Evolutionary conservation across 2,329 filamentous ascomycete species (phyloP).

Genomic region (Neofusicoccum ribis): DNA sequence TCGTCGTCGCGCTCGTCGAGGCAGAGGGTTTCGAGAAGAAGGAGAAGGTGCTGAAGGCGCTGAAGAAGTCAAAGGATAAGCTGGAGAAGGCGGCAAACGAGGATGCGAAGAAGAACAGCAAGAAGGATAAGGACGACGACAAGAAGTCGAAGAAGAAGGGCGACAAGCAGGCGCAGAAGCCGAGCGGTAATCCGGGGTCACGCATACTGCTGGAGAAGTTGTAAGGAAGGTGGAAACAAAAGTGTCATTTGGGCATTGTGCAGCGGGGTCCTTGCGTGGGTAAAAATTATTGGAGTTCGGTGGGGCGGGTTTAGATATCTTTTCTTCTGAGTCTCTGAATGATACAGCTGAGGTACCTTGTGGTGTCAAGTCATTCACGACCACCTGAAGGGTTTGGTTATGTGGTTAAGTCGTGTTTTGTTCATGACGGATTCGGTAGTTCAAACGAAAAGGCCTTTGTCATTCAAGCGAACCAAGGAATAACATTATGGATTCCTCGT

Average conservation of each 20-base stretch:
- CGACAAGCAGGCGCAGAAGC: slow-evolving; percentile 33
- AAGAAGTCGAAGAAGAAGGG: slow-evolving; percentile 28
- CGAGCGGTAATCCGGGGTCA: slow-evolving; percentile 49
- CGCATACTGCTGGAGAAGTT: slow-evolving; percentile 46
- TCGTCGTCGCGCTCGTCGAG: slow-evolving; percentile 79
- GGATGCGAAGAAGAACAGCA: slow-evolving; percentile 50
- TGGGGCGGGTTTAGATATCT: too few relatives aligned
- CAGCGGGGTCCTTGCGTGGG: not conserved
- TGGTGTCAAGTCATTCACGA: too few relatives aligned
- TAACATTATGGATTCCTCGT: too few relatives aligned
- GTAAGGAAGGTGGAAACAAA: not conserved
- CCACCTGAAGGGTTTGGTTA: too few relatives aligned
- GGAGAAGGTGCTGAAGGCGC: slow-evolving; percentile 64
- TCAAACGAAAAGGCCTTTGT: too few relatives aligned
- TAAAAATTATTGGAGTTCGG: too few relatives aligned
- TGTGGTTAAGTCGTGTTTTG: too few relatives aligned
- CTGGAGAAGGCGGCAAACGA: slow-evolving; percentile 67
- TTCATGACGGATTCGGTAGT: too few relatives aligned
- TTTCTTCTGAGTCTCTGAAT: too few relatives aligned
- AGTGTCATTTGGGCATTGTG: not conserved
- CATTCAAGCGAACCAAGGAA: too few relatives aligned
- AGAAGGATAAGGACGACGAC: slow-evolving; percentile 46
- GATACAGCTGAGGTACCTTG: too few relatives aligned
- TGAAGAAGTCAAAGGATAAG: slow-evolving; percentile 72
- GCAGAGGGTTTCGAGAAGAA: slow-evolving; percentile 65